These are phyloP conservation scores for Fusarium subglutinans DNA, from an alignment of 2,329 filamentous ascomycete genomes.

Conservation along the genomic window DNA sequence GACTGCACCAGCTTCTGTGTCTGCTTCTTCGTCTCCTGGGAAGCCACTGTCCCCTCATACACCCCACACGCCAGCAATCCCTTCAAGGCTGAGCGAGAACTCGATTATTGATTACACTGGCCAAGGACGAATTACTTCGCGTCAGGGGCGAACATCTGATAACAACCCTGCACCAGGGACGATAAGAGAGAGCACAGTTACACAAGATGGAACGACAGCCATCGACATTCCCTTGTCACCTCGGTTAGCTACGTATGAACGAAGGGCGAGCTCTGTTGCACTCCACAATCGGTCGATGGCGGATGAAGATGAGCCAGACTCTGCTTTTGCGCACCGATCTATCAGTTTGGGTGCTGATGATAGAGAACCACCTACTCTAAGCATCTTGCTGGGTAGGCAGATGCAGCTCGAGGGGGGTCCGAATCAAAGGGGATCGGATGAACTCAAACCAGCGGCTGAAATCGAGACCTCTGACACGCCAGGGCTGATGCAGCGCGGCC, in stretches of 20 bases:
- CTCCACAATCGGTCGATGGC: conserved; percentile 65
- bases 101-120: conserved; percentile 66
- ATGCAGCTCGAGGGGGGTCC: conserved; percentile 48
- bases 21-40: conserved; percentile 86
- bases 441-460: conserved; percentile 55
- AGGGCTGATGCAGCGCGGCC: conserved; percentile 53
- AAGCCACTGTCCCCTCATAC: conserved; percentile 92
- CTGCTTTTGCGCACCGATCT: conserved; percentile 71
- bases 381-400: conserved; percentile 64
- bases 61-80: conserved; percentile 91
- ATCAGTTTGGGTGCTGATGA: conserved; percentile 74
- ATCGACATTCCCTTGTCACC: conserved; percentile 81
- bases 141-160: conserved; percentile 41
- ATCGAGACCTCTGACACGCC: conserved; percentile 52
- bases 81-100: conserved; percentile 91
- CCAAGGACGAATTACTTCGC: conserved; percentile 44
- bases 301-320: conserved; percentile 69
- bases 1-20: conserved; percentile 77
- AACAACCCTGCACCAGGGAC: conserved; percentile 43
- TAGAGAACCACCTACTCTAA: conserved; percentile 71
- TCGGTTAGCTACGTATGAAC: conserved; percentile 62
- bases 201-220: conserved; percentile 66
- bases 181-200: conserved; percentile 52
- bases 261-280: conserved; percentile 75
- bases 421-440: conserved; percentile 33